Evolutionary conservation across 2,329 filamentous ascomycete genomes (phyloP).

Genomic region (Xylaria multiplex): DNA sequence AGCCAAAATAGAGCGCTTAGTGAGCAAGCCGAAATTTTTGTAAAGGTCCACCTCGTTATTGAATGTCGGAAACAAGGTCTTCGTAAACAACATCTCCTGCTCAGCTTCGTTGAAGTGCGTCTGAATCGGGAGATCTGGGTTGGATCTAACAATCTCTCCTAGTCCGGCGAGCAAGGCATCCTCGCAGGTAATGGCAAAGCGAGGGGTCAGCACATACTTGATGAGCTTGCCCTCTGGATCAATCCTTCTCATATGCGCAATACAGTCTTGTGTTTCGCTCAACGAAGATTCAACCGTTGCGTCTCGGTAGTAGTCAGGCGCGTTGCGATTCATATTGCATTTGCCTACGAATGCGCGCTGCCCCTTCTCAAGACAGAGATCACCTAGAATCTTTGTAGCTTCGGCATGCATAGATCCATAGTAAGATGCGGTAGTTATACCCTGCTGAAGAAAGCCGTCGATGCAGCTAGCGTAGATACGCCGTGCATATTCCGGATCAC

Average conservation of each 20-base stretch:
- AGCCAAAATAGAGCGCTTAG: slow-evolving; percentile 67
- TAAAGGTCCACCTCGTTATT: slow-evolving; percentile 70
- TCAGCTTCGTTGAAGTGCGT: slow-evolving; percentile 74
- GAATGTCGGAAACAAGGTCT: slow-evolving; percentile 65
- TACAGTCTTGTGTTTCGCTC: slow-evolving; percentile 59
- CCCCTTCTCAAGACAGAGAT: slow-evolving; percentile 61
- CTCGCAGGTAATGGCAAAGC: slow-evolving; percentile 71
- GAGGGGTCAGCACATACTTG: slow-evolving; percentile 64
- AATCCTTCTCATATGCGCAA: slow-evolving; percentile 57
- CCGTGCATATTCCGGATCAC: slow-evolving; percentile 62
- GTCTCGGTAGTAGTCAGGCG: slow-evolving; percentile 65
- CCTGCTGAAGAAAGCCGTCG: slow-evolving; percentile 67
- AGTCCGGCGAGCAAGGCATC: slow-evolving; percentile 64
- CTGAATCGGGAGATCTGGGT: slow-evolving; percentile 66
- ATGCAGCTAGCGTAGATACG: slow-evolving; percentile 64
- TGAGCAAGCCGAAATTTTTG: slow-evolving; percentile 63
- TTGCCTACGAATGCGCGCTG: slow-evolving; percentile 71
- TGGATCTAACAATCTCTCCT: slow-evolving; percentile 60
- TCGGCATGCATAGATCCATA: slow-evolving; percentile 66
- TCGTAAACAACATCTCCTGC: slow-evolving; percentile 67
- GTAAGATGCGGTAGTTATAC: slow-evolving; percentile 70
- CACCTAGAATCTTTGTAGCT: slow-evolving; percentile 66
- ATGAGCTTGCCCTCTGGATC: slow-evolving; percentile 58
- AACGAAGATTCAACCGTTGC: slow-evolving; percentile 58
- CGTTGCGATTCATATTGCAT: slow-evolving; percentile 69